Base-by-base conservation (phyloP, 73 alveolate genomes). In the Paramecium pentaurelia region DNA sequence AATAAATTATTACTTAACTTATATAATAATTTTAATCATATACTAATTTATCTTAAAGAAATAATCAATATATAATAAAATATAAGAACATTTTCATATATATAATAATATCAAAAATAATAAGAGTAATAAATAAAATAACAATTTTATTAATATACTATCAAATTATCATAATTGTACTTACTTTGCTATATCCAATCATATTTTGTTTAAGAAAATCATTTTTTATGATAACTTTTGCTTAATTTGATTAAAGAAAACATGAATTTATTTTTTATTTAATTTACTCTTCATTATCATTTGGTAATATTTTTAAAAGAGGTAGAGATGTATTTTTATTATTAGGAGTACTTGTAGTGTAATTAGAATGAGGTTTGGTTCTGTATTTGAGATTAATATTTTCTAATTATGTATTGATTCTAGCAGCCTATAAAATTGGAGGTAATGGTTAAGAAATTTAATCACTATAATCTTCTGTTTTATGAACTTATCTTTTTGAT, bases 391-490 rank as follows among this genome's bases (percentile, higher is more conserved):
- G 8, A 27, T 64, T 64, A 3, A 64, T 64, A 3, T 28, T 64
- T 28, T 64, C 84, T 28, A 64, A 64, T 64, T 64, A n/a, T 9
- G 84, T 64, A 28, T 64, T 64, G 84, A 64, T 64, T 28, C 84
- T 64, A 3, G 84, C 84, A 25, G 84, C 84, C 14, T 28, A 28
- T 7, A 64, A 28, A 6, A 64, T 64, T 64, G 84, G 84, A 12
- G 84, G 84, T 8, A 54, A 54, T 16, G 34, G 70, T 6, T 54
- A 54, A 7, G 70, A 18, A 28, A 64, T 12, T 32, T 64, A 64
- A 27, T 64, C 84, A 11, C 51, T 64, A 64, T 64, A 64, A 27
- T 64, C 84, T 64, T 64, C 84, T 32, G 84, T 64, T 64, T 64
- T 64, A 64, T 64, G 84, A 28, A 7, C 27, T 64, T 64, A 64